Conservation (phyloP, 2,329 filamentous ascomycete species). For the Calonectria fujianensis region DNA sequence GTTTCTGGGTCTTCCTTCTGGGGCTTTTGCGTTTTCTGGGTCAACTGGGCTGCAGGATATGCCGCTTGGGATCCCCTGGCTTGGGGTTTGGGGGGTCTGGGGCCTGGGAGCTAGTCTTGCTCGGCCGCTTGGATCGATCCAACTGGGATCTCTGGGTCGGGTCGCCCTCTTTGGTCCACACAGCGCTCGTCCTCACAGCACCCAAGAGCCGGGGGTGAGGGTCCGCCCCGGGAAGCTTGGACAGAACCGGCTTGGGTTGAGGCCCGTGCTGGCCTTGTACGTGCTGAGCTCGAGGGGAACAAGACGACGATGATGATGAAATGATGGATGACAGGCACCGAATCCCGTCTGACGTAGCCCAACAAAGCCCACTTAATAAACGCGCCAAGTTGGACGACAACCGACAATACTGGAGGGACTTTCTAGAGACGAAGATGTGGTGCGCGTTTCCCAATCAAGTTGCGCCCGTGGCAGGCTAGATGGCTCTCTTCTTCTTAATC, state of each 20-base stretch:
- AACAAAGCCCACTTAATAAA: conserved; percentile 36
- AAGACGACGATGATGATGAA: conserved; percentile 40
- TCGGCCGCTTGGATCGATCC: conserved; percentile 31
- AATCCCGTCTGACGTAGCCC: conserved; percentile 18
- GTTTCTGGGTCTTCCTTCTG: conserved; percentile 24
- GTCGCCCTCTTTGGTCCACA: conserved; percentile 47
- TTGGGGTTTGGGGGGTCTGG: conserved; percentile 16
- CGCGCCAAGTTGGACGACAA: conserved; percentile 31
- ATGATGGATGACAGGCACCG: conserved; percentile 35
- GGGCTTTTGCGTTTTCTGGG: conserved; percentile 17
- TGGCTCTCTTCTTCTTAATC: neutral
- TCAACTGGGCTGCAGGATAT: conserved; percentile 32
- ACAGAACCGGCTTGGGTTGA: conserved; percentile 47
- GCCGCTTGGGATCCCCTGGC: conserved; percentile 36
- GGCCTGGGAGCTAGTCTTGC: conserved; percentile 27
- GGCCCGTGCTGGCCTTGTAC: conserved; percentile 37
- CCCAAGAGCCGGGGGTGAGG: conserved; percentile 51
- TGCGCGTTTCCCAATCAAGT: neutral
- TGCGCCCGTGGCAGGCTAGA: neutral
- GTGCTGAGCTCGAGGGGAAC: conserved; percentile 31
- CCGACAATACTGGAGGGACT: neutral
- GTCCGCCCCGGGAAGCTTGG: conserved; percentile 50
- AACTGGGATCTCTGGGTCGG: conserved; percentile 49
- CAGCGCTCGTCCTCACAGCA: conserved; percentile 41
- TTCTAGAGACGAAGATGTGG: neutral